Evolutionary conservation across 768 basidiomycete species (phyloP).

Genomic region (Trametes maxima): DNA sequence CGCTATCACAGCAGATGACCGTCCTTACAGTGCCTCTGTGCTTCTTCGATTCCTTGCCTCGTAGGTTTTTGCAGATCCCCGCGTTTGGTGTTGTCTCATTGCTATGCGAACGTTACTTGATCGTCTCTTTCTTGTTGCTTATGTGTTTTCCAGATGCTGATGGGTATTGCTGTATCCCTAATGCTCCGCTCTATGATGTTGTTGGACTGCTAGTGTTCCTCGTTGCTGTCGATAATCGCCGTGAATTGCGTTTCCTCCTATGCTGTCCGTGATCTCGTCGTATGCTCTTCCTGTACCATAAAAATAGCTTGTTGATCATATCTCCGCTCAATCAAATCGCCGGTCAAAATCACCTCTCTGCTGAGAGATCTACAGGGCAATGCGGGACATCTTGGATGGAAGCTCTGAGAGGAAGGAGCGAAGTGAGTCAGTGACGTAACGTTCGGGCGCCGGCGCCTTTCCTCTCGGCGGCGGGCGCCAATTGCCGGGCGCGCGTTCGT

Average conservation of each 20-base stretch:
- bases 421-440: background rate
- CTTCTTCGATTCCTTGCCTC: no score
- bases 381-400: background rate
- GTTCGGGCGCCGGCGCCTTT: conserved; percentile 1
- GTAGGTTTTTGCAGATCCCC: conserved; percentile 21
- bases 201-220: background rate
- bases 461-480: background rate
- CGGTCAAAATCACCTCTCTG: background rate
- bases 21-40: no score
- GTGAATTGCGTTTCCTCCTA: background rate
- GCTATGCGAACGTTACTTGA: background rate
- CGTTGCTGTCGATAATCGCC: background rate
- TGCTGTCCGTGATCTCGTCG: background rate
- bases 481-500: background rate
- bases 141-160: background rate
- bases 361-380: background rate
- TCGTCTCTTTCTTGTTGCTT: background rate
- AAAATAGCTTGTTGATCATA: background rate
- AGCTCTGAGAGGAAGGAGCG: background rate
- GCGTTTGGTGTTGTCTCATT: background rate
- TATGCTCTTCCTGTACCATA: background rate
- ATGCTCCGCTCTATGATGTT: background rate
- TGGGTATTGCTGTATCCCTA: background rate
- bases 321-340: conserved; percentile 10
- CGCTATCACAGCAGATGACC: no score